A percentile compares a stretch with the other conserved stretches of the same genome.
phyloP scores from a whole-genome alignment of 176 grass and related monocot species.

The Phoenix dactylifera region DNA sequence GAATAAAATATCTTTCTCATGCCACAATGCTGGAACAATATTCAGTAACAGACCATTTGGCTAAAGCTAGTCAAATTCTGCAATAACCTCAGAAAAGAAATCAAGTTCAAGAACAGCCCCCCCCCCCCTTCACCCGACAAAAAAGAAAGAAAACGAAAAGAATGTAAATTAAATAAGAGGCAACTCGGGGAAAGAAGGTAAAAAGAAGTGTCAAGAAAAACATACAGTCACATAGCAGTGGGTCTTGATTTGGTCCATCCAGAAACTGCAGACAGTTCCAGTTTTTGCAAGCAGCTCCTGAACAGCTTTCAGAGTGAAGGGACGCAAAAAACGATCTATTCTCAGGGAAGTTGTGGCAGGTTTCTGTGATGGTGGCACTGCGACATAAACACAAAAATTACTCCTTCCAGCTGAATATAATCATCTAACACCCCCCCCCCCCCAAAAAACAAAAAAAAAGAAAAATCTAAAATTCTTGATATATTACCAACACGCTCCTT shows the following conservation, averaged over 20 bases:
- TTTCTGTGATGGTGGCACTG: conserved; percentile 73
- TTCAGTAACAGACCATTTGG: no score
- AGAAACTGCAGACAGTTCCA: conserved; percentile 77
- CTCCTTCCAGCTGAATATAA: no score
- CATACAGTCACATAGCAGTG: conserved; percentile 98
- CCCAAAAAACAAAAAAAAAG: no score
- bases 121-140: no score
- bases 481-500: conserved; percentile 76
- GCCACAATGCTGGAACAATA: no score
- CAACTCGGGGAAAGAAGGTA: neutral
- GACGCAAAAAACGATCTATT: conserved; percentile 89
- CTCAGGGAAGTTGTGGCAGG: conserved; percentile 74
- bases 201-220: neutral
- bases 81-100: no score
- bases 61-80: no score
- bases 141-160: neutral
- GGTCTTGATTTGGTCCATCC: conserved; percentile 99
- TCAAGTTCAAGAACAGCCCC: no score
- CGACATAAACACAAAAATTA: conserved; percentile 17
- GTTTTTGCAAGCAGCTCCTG: conserved; percentile 95
- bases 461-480: neutral
- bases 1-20: no score
- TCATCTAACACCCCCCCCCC: no score
- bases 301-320: conserved; percentile 96
- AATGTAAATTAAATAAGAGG: neutral